Conservation (phyloP, 1,284 basidiomycete species). For the Tremellales sp. region DNA sequence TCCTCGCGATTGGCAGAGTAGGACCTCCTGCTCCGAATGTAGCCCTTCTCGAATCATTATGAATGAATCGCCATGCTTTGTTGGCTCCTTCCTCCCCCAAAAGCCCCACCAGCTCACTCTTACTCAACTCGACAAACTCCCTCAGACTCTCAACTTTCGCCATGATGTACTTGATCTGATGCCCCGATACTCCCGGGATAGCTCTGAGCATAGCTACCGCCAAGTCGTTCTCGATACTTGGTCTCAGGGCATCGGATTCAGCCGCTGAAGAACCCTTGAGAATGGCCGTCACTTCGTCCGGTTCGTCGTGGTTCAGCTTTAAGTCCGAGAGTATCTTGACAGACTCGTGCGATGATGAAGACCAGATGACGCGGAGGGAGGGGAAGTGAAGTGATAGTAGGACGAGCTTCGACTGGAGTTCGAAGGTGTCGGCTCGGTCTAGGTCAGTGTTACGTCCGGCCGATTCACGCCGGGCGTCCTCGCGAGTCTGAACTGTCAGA, state of each 20-base stretch:
- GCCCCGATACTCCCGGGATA: conserved; percentile 66
- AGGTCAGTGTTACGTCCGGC: conserved; percentile 31
- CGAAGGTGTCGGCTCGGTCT: conserved; percentile 41
- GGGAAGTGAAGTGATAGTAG: conserved; percentile 86
- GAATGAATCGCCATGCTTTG: conserved; percentile 73
- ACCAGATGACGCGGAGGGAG: conserved; percentile 91
- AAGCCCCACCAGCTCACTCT: conserved; percentile 65
- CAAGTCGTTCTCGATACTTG: conserved; percentile 36
- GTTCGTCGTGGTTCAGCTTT: conserved; percentile 78
- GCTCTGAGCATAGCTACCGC: conserved; percentile 50
- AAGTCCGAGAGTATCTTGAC: conserved; percentile 90
- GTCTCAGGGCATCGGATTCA: conserved; percentile 16
- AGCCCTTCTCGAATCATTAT: conserved; percentile 54
- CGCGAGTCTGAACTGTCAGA: conserved; percentile 50
- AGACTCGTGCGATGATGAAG: conserved; percentile 87
- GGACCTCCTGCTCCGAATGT: not conserved
- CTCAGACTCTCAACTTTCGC: conserved; percentile 69
- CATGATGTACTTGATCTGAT: conserved; percentile 84
- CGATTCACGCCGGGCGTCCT: conserved; percentile 54
- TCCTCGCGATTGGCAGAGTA: not conserved
- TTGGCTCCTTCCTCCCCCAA: conserved; percentile 79
- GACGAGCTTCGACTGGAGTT: conserved; percentile 84
- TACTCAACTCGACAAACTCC: conserved; percentile 66
- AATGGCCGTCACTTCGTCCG: conserved; percentile 70
- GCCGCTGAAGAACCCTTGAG: conserved; percentile 60